Evolutionary conservation across 2,329 filamentous ascomycete species (phyloP).

Genomic region (Botrytis byssoidea): DNA sequence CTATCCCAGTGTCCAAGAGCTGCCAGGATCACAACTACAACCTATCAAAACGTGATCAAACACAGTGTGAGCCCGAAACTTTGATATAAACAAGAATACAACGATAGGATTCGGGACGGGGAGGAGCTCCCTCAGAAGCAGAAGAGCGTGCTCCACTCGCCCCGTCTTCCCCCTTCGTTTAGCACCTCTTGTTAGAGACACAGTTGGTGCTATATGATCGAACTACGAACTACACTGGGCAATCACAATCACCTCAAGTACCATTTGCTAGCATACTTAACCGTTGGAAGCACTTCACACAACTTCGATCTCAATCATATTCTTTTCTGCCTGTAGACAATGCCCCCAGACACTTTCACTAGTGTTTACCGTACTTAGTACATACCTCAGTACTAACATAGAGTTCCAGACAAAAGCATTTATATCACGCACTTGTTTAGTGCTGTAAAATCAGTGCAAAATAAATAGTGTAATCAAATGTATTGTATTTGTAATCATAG

Average conservation of each 20-base stretch:
- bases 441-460: not conserved
- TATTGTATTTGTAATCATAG: conserved; percentile 32
- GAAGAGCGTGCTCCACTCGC: not conserved
- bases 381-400: not conserved
- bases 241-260: not conserved
- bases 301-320: not conserved
- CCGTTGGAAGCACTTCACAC: not conserved
- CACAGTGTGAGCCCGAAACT: not conserved
- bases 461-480: conserved; percentile 10
- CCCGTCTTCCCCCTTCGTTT: not conserved
- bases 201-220: not conserved
- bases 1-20: not conserved
- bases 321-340: not conserved
- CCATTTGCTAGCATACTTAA: not conserved
- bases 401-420: not conserved
- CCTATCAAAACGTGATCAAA: not conserved
- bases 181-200: not conserved
- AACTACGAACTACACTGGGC: not conserved
- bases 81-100: not conserved
- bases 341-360: not conserved
- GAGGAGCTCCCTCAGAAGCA: not conserved
- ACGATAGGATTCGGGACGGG: not conserved
- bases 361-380: not conserved
- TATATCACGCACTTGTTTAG: not conserved
- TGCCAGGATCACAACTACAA: not conserved